Evolutionary conservation across 1,284 basidiomycete species (phyloP).

Genomic region (Malassezia restricta): DNA sequence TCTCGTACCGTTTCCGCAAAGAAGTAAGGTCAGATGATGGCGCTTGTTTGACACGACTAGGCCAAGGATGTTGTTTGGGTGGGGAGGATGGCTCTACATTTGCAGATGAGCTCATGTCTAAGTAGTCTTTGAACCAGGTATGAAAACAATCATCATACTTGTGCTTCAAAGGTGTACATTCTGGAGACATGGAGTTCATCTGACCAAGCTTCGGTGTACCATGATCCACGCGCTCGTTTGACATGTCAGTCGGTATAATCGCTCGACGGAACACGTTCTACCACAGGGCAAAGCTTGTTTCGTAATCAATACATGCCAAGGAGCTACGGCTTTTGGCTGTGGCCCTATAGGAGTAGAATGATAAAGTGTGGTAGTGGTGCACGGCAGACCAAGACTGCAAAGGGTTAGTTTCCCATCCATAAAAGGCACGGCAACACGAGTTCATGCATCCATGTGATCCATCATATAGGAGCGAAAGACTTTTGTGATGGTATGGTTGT

Average conservation of each 20-base stretch:
- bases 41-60: constrained; percentile 27
- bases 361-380: too few species aligned
- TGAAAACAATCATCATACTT: constrained; percentile 89
- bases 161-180: constrained; percentile 79
- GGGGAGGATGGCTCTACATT: not conserved
- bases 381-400: too few species aligned
- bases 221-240: too few species aligned
- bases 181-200: constrained; percentile 54
- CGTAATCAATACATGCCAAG: too few species aligned
- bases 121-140: constrained; percentile 86
- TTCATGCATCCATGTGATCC: not conserved
- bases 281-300: too few species aligned
- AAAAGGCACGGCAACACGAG: too few species aligned
- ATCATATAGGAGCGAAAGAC: constrained; percentile 45
- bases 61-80: constrained; percentile 42
- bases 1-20: constrained; percentile 53
- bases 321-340: too few species aligned
- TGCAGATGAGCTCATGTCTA: constrained; percentile 45
- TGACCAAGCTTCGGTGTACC: constrained; percentile 1
- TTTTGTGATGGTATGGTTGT: constrained; percentile 32
- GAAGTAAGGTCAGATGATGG: constrained; percentile 5
- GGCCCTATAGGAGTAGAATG: too few species aligned
- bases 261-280: too few species aligned
- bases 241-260: too few species aligned
- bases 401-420: too few species aligned